Evolutionary conservation across 1,139 yeast genomes (phyloP).

Genomic region (Suhomyces yuchorum): DNA sequence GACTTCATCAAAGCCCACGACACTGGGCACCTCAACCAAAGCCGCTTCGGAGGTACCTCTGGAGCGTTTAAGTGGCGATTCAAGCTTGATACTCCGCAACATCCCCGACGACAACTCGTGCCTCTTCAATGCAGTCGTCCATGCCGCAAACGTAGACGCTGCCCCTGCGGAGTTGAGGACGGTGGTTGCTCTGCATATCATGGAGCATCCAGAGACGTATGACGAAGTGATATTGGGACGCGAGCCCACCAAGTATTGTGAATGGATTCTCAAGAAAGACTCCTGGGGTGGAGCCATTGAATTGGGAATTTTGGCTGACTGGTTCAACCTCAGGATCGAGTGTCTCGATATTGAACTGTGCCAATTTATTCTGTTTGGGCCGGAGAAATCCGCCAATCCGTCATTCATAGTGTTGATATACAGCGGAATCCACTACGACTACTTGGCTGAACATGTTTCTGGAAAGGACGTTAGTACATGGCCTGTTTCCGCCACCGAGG

Average conservation of each 20-base stretch:
- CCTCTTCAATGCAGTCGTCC: slow-evolving; percentile 67
- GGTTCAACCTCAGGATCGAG: slow-evolving; percentile 54
- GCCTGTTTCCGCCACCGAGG: slow-evolving; percentile 19
- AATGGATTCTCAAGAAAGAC: slow-evolving; percentile 62
- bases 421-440: slow-evolving; percentile 77
- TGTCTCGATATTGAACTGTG: slow-evolving; percentile 73
- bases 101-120: slow-evolving; percentile 84
- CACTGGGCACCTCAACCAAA: background rate
- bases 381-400: slow-evolving; percentile 36
- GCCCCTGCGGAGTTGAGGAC: slow-evolving; percentile 48
- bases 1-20: background rate
- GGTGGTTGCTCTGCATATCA: slow-evolving; percentile 49
- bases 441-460: slow-evolving; percentile 37
- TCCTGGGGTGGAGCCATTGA: slow-evolving; percentile 93
- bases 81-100: slow-evolving; percentile 49
- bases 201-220: slow-evolving; percentile 46
- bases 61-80: slow-evolving; percentile 3
- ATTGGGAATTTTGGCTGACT: slow-evolving; percentile 61
- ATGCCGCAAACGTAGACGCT: slow-evolving; percentile 42
- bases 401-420: slow-evolving; percentile 59
- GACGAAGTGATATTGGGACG: slow-evolving; percentile 63
- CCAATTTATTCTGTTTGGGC: slow-evolving; percentile 55
- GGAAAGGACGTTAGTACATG: slow-evolving; percentile 29
- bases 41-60: background rate
- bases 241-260: slow-evolving; percentile 50